These are phyloP conservation scores for Xanthoceras sorbifolium DNA, from an alignment of 345 rosid species.

Conservation along the genomic window DNA sequence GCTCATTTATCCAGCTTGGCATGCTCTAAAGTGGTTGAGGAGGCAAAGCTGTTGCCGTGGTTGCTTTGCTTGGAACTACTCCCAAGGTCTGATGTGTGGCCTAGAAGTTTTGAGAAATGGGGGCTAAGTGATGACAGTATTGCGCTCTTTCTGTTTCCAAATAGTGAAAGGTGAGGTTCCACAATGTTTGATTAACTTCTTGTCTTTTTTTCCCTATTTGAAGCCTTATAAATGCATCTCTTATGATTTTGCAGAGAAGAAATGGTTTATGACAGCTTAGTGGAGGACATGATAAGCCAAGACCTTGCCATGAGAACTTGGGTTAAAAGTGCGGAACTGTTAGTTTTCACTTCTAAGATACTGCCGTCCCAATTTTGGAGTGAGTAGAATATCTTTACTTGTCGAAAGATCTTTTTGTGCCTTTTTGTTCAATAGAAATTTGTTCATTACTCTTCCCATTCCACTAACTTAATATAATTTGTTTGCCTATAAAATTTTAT, in stretches of 20 bases:
- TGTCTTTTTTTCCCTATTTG: background rate
- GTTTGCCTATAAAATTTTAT: background rate
- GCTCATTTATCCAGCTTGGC: conserved; percentile 74
- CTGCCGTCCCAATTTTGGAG: conserved; percentile 64
- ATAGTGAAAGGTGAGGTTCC: conserved; percentile 39
- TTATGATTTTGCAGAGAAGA: conserved; percentile 39
- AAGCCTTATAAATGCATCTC: conserved; percentile 1
- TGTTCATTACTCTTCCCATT: background rate
- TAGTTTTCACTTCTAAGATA: conserved; percentile 58
- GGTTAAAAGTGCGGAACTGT: conserved; percentile 58
- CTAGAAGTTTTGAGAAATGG: conserved; percentile 46
- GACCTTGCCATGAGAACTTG: conserved; percentile 56
- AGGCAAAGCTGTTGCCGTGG: conserved; percentile 44
- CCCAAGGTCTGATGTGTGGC: conserved; percentile 60
- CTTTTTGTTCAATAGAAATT: background rate
- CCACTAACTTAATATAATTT: background rate
- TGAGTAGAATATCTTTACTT: conserved; percentile 36
- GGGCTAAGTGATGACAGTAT: conserved; percentile 55
- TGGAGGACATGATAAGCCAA: conserved; percentile 47
- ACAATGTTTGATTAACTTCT: background rate
- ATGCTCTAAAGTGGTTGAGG: conserved; percentile 46
- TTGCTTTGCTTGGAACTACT: conserved; percentile 50
- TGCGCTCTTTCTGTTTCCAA: conserved; percentile 71
- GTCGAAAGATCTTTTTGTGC: background rate
- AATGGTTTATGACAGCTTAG: conserved; percentile 42